Evolutionary conservation across 345 rosid species (phyloP).

Genomic region (Balakata baccata): DNA sequence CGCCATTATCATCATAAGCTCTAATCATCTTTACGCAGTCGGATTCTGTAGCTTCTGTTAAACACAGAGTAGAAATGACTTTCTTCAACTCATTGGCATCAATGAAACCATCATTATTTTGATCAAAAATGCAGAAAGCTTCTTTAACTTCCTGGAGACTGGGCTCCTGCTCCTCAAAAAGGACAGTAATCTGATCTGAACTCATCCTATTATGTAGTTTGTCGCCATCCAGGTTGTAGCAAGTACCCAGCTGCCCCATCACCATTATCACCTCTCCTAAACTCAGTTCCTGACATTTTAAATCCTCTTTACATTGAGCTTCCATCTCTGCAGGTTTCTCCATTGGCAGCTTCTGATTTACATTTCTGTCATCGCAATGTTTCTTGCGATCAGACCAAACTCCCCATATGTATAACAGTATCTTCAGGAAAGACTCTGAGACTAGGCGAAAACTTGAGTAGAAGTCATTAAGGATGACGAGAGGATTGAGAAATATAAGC

Average conservation of each 20-base stretch:
- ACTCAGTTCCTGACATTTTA: not conserved
- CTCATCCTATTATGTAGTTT: constrained; percentile 5
- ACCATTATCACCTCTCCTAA: not conserved
- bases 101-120: constrained; percentile 36
- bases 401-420: not conserved
- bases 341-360: not conserved
- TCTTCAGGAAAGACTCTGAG: too few relatives aligned
- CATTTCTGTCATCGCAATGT: not conserved
- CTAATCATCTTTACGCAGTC: constrained; percentile 55
- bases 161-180: constrained; percentile 18
- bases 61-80: constrained; percentile 38
- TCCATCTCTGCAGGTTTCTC: not conserved
- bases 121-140: constrained; percentile 38
- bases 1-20: constrained; percentile 18
- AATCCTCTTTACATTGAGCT: not conserved
- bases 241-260: not conserved
- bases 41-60: constrained; percentile 38
- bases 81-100: constrained; percentile 44
- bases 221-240: not conserved
- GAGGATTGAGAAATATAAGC: not conserved
- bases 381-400: not conserved
- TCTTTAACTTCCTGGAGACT: constrained; percentile 28
- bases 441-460: not conserved
- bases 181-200: not conserved
- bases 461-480: not conserved